Evolutionary conservation across 192 early-diverging fungal genomes (phyloP).

Genomic region (Rhizoclosmatium globosum): DNA sequence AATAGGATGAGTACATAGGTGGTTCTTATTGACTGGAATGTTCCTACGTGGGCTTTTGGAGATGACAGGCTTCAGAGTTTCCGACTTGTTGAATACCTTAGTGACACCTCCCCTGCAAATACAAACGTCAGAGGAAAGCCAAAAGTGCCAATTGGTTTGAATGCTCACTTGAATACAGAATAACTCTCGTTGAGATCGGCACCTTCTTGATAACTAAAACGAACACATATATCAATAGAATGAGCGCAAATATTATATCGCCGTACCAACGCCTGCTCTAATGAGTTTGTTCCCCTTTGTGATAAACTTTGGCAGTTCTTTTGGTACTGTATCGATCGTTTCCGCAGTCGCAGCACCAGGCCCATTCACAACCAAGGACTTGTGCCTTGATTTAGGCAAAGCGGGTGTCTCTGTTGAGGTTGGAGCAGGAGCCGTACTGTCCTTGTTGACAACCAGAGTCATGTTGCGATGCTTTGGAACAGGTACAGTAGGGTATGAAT

Average conservation of each 20-base stretch:
- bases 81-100: conserved; percentile 14
- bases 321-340: neutral
- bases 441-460: neutral
- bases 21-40: neutral
- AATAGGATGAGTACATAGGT: neutral
- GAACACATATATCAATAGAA: neutral
- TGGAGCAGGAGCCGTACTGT: neutral
- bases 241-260: neutral
- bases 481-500: neutral
- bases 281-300: conserved; percentile 20
- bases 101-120: conserved; percentile 8
- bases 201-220: conserved; percentile 19
- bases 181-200: conserved; percentile 8
- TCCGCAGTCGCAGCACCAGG: neutral
- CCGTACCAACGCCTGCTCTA: conserved; percentile 14
- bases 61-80: neutral
- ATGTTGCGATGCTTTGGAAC: neutral
- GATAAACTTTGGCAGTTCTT: conserved; percentile 25
- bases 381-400: neutral
- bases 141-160: neutral
- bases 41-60: conserved; percentile 20
- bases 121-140: neutral
- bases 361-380: neutral
- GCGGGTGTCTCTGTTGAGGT: neutral
- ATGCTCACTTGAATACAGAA: neutral